Conservation (phyloP, 2,329 filamentous ascomycete genomes). For the Diaporthe destruens region DNA sequence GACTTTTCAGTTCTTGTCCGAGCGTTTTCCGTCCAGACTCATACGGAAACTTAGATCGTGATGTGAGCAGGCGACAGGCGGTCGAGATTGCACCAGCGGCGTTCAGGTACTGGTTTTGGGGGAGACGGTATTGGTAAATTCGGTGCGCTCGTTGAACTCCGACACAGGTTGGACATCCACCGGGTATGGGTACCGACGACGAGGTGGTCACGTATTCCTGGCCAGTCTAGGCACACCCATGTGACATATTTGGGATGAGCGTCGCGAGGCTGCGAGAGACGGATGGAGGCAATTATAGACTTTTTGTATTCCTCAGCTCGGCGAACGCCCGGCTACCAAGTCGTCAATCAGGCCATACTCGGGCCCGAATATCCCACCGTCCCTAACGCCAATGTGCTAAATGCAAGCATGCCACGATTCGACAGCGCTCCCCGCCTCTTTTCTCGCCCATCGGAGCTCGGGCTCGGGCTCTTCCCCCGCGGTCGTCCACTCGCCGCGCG, state of each 20-base stretch:
- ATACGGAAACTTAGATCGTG: neutral
- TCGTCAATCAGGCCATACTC: slow-evolving; percentile 34
- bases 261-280: neutral
- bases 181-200: too few relatives aligned
- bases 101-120: neutral
- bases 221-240: neutral
- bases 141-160: neutral
- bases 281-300: slow-evolving; percentile 31
- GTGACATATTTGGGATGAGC: too few relatives aligned
- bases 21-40: neutral
- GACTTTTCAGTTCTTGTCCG: too few relatives aligned
- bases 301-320: slow-evolving; percentile 37
- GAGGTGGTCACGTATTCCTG: neutral
- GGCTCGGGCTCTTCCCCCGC: neutral
- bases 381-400: slow-evolving; percentile 37
- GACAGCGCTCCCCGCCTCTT: neutral
- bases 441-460: neutral
- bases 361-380: slow-evolving; percentile 28
- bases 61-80: neutral
- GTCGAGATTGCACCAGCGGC: neutral
- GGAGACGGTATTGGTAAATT: too few relatives aligned
- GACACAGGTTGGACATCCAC: too few relatives aligned
- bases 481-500: neutral
- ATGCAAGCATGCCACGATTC: slow-evolving; percentile 36
- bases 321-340: slow-evolving; percentile 38